Evolutionary conservation across 441 rosid genomes (phyloP).

Genomic region (Geranium incanum): DNA sequence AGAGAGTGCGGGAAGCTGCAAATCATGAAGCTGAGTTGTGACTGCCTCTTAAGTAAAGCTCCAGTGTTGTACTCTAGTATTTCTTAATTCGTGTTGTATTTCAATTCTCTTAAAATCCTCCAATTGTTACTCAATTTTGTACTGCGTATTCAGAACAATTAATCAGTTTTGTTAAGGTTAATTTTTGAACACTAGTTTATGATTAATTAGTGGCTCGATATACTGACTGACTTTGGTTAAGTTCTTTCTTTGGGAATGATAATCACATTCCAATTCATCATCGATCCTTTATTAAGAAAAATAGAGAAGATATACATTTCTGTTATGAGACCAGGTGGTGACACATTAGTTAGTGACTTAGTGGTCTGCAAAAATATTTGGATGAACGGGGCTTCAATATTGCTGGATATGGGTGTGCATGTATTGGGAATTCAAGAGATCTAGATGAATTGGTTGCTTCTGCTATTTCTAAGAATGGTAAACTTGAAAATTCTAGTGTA

Average conservation of each 20-base stretch:
- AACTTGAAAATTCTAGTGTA: background rate
- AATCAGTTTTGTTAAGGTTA: background rate
- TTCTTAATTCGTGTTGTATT: background rate
- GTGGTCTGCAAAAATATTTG: slow-evolving; percentile 82
- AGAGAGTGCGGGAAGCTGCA: background rate
- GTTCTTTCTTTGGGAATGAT: too few species aligned
- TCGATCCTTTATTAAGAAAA: too few species aligned
- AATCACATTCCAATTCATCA: too few species aligned
- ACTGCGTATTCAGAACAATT: background rate
- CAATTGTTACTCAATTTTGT: background rate
- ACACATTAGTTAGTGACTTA: slow-evolving; percentile 12
- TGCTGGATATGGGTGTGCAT: slow-evolving; percentile 97
- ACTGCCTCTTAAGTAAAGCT: background rate
- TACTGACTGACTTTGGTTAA: too few species aligned
- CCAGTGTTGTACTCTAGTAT: background rate
- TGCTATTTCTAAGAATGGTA: slow-evolving; percentile 90
- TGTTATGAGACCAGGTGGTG: too few species aligned
- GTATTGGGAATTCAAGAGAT: slow-evolving; percentile 99
- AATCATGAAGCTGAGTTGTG: background rate
- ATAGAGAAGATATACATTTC: too few species aligned
- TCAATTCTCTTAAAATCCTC: background rate
- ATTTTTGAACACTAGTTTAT: too few species aligned
- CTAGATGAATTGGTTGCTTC: slow-evolving; percentile 85
- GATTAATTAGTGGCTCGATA: too few species aligned
- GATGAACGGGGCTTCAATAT: slow-evolving; percentile 84